Conservation (phyloP, 164 flowering plant species). For the Magnolia sinica region DNA sequence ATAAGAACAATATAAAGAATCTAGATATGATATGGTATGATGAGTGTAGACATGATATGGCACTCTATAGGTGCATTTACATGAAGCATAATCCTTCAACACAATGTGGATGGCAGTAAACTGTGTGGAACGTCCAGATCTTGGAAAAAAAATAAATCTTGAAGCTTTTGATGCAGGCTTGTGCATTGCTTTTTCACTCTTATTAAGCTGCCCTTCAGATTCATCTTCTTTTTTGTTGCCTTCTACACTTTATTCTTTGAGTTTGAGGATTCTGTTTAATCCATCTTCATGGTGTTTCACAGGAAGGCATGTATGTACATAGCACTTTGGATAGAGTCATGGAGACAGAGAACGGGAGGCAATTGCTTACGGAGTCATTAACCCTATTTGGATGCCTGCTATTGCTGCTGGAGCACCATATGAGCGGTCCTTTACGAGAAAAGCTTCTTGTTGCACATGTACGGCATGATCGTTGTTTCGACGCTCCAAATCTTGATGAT, state of each 20-base stretch:
- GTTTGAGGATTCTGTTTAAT: not conserved
- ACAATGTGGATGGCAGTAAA: too few relatives aligned
- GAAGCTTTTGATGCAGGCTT: not conserved
- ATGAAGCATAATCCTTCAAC: too few relatives aligned
- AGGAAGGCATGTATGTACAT: conserved; percentile 15
- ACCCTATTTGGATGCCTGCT: conserved; percentile 26
- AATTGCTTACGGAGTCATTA: conserved; percentile 29
- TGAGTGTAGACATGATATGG: too few relatives aligned
- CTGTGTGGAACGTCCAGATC: not conserved
- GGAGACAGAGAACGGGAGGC: conserved; percentile 18
- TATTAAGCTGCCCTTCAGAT: not conserved
- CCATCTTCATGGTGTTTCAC: conserved; percentile 2
- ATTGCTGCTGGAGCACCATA: conserved; percentile 24
- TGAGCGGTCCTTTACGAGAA: conserved; percentile 24
- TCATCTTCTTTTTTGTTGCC: not conserved
- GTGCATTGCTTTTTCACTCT: not conserved
- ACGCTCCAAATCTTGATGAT: conserved; percentile 17
- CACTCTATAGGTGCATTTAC: too few relatives aligned
- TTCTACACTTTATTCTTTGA: not conserved
- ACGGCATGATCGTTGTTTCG: conserved; percentile 19
- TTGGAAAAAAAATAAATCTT: too few relatives aligned
- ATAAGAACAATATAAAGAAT: too few relatives aligned
- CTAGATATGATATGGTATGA: too few relatives aligned
- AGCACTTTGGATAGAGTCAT: conserved; percentile 15
- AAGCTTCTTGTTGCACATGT: conserved; percentile 25